Evolutionary conservation across 306 rosid species (phyloP), one percentile per base, ranked within the genome.

Genomic region (Acacia melanoxylon): DNA sequence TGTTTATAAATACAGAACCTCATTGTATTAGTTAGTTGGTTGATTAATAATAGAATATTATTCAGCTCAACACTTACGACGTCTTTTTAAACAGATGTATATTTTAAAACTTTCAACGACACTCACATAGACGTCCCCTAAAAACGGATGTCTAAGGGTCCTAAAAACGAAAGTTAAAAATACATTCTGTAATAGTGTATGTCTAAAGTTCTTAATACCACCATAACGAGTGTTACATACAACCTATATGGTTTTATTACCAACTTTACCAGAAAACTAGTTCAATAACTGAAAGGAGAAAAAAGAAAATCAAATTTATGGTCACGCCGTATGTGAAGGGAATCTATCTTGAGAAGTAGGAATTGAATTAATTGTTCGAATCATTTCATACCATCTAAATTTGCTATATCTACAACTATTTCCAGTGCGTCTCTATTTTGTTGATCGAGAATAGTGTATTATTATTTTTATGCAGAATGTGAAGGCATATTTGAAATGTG

Each of bases 401-500:
- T 27, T 37, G 25, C 72, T 25, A 4, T 33, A 68, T 20, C 15
- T 37, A 4, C 17, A 24, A 61, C 10, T 27, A 13, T 4, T 62
- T 27, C 13, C 10, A n/a, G 11, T 17, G 17, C 9, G 2, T 75
- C 59, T 70, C 66, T 25, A 35, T 56, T 62, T 51, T 44, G 29
- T 68, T 71, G n/a, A n/a, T n/a, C n/a, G 19, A 81, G 45, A 58
- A 66, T 45, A 15, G 46, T 54, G 69, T 37, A 10, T 68, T 58
- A 17, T 68, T 68, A 56, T 77, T 67, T 78, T 49, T 56, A 62
- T 83, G 83, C 92, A 94, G 97, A 92, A 90, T 87, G 97, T 94
- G 80, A 94, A 94, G 91, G 97, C 98, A 52, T 94, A 89, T 86
- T 83, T 94, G 65, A 92, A 96, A 76, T 97, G 98, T 31, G 97